phyloP scores from a whole-genome alignment of 169 alveolate genomes.

The Babesia caballi region DNA sequence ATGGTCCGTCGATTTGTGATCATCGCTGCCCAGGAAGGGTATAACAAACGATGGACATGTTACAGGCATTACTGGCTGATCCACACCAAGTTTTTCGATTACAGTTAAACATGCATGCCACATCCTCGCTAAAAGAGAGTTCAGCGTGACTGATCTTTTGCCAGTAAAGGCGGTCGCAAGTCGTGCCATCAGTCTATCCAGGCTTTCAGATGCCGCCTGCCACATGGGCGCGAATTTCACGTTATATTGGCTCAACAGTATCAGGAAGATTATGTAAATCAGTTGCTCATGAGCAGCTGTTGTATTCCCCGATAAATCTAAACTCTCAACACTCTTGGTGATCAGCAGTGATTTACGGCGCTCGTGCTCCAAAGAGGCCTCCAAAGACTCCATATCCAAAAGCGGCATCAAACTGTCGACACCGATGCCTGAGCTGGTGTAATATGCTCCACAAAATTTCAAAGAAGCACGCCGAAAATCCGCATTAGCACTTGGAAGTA shows the following conservation, averaged over 20 bases:
- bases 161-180: slow-evolving; percentile 1
- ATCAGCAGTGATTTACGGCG: slow-evolving; percentile 34
- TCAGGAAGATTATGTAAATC: not conserved
- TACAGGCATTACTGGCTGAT: not conserved
- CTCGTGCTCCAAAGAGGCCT: slow-evolving; percentile 29
- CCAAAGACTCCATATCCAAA: slow-evolving; percentile 34
- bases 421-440: not conserved
- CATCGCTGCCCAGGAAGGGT: not conserved
- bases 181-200: not conserved
- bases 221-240: slow-evolving; percentile 57
- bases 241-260: slow-evolving; percentile 31
- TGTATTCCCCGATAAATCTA: not conserved
- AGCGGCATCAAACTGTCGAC: not conserved
- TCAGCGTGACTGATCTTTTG: not conserved
- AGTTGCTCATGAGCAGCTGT: not conserved
- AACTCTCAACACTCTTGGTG: slow-evolving; percentile 13
- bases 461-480: slow-evolving; percentile 5
- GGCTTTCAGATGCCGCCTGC: slow-evolving; percentile 36
- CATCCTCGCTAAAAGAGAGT: not conserved
- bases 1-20: slow-evolving; percentile 13
- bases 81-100: not conserved
- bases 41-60: not conserved
- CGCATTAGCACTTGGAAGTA: not conserved
- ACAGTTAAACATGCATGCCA: not conserved
- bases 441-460: not conserved